Base-by-base conservation (phyloP, 768 basidiomycete genomes). In the Suillus variegatus region DNA sequence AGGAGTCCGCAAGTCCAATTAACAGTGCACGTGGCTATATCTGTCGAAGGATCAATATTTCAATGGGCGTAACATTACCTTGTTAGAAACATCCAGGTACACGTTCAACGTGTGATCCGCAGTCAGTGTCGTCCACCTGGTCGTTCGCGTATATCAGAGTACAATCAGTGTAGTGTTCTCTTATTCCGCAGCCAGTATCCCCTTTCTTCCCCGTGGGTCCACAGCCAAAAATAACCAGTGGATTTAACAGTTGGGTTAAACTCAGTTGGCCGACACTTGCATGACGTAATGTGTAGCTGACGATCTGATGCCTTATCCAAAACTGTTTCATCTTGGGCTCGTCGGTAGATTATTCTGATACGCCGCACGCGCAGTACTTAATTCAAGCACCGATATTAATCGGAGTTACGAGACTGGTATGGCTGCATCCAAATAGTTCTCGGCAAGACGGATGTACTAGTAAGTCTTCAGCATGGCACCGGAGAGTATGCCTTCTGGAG, bases 1-100 rank as follows among this genome's bases (percentile, higher is more conserved):
- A 32, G 70, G 75, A 55, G 58, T 61, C 6, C 67, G 70, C 36
- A 72, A 66, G 57, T 55, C 51, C 38, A 66, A 61, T 63, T 78
- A 64, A 77, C 56, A 52, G 16, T 55, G 6, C 32, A 32, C 32
- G 32, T 32, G 40, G 9, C n/a, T 7, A 22, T 40, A 16, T 18
- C 25, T 58, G 57, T 41, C 38, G 14, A 58, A 25, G 56, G 14
- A 25, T 10, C 14, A 14, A n/a, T n/a, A n/a, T n/a, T n/a, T n/a
- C n/a, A n/a, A 51, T 25, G 22, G 56, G 22, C 28, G 20, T 14
- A n/a, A n/a, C 25, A 28, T 13, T 18, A 60, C 58, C 25, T 20
- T 20, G 57, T 41, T 25, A 16, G 16, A 16, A 25, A 35, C 18
- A 18, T 40, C 13, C 36, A 38, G 55, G 36, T 9, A 57, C 20